phyloP scores from a whole-genome alignment of 2,329 filamentous ascomycete species.

The Colletotrichum sp. region DNA sequence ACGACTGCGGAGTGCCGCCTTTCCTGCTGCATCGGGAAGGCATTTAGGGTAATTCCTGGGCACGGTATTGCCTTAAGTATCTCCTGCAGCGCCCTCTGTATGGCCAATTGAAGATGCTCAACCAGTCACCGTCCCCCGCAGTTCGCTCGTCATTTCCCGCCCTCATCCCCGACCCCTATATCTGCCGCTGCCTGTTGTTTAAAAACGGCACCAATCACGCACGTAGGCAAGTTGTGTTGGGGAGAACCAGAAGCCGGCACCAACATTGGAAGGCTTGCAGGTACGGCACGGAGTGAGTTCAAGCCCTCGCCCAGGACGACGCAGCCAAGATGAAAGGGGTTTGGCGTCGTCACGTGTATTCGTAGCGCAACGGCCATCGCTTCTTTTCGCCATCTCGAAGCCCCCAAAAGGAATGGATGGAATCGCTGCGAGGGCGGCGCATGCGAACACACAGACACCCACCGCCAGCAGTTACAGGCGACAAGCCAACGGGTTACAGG shows the following conservation, averaged over 20 bases:
- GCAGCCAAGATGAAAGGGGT: constrained; percentile 13
- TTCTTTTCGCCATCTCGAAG: neutral
- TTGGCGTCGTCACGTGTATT: neutral
- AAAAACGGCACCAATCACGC: constrained; percentile 6
- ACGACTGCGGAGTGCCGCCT: neutral
- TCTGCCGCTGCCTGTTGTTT: constrained; percentile 10
- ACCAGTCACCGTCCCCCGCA: neutral
- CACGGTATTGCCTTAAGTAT: neutral
- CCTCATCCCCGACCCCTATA: neutral
- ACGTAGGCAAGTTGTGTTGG: neutral
- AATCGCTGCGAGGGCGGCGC: neutral
- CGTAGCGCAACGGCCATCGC: neutral
- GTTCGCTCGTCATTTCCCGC: neutral
- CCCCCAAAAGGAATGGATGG: neutral
- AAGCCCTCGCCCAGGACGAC: neutral
- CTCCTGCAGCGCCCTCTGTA: neutral
- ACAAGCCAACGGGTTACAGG: neutral
- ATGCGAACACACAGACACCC: neutral
- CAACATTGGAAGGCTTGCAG: neutral
- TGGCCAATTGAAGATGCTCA: neutral
- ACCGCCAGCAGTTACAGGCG: neutral
- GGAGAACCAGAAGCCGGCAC: neutral
- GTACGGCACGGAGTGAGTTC: neutral
- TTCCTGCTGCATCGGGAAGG: neutral
- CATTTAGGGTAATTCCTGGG: neutral